A percentile compares a stretch with the other conserved stretches of the same genome.
Evolutionary conservation across 495 filamentous ascomycete species (phyloP).

Genomic region (Hypoxylon rickii): DNA sequence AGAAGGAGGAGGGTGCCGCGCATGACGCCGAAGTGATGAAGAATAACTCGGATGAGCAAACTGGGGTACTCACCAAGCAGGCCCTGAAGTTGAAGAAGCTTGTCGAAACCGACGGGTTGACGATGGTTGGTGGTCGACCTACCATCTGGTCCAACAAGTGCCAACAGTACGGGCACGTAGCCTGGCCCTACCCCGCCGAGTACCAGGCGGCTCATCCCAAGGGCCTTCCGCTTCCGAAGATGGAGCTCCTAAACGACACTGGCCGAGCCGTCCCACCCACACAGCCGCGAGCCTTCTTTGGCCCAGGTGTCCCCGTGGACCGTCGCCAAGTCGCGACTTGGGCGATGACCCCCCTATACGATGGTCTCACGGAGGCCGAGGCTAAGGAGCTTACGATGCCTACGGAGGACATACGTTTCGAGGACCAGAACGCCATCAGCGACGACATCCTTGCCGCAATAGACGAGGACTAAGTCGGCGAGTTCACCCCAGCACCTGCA

Average conservation of each 20-base stretch:
- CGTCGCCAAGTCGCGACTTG: neutral
- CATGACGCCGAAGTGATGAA: too few relatives aligned
- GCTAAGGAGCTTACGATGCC: neutral
- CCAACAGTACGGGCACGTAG: neutral
- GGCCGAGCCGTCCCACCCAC: neutral
- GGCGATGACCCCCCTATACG: neutral
- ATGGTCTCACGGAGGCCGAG: slow-evolving; percentile 4
- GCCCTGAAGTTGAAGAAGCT: neutral
- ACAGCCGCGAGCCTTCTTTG: too few relatives aligned
- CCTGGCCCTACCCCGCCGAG: slow-evolving; percentile 7
- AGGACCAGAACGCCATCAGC: neutral
- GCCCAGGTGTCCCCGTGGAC: neutral
- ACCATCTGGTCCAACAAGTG: slow-evolving; percentile 2
- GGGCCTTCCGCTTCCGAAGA: too few relatives aligned
- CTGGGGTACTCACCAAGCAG: neutral
- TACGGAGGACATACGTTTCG: neutral
- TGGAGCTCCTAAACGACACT: neutral
- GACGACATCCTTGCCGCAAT: slow-evolving; percentile 5
- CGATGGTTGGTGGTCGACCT: neutral
- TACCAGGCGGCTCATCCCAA: neutral
- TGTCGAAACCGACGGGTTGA: neutral
- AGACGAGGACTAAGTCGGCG: neutral
- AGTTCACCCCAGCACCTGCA: too few relatives aligned
- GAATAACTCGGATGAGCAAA: neutral
- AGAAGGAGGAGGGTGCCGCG: neutral